Evolutionary conservation across 495 filamentous ascomycete genomes (phyloP).

Genomic region (Penicillium canariense): DNA sequence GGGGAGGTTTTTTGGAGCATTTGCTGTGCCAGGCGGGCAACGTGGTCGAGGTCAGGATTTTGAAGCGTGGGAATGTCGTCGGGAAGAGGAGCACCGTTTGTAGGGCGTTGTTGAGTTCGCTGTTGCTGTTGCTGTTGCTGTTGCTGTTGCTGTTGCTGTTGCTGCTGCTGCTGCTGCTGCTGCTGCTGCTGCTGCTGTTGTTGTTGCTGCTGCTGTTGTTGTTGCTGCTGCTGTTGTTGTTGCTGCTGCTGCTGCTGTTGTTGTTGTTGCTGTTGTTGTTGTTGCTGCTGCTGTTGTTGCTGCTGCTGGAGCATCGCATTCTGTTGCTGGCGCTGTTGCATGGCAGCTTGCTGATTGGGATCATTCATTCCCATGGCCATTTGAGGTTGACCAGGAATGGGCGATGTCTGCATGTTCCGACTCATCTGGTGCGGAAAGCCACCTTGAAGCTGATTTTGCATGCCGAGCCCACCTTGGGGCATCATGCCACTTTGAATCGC

Average conservation of each 20-base stretch:
- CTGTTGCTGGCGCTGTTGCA: constrained; percentile 35
- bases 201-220: constrained; percentile 38
- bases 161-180: constrained; percentile 26
- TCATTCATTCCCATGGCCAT: constrained; percentile 48
- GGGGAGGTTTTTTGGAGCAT: constrained; percentile 38
- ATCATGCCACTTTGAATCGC: constrained; percentile 46
- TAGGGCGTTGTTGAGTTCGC: constrained; percentile 37
- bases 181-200: constrained; percentile 28
- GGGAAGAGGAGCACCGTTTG: constrained; percentile 24
- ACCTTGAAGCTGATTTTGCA: constrained; percentile 39
- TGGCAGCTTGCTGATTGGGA: constrained; percentile 38
- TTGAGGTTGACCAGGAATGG: constrained; percentile 43
- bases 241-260: constrained; percentile 31
- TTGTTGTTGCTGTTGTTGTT: constrained; percentile 30
- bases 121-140: constrained; percentile 29
- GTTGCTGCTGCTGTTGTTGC: constrained; percentile 39
- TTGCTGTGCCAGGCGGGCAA: constrained; percentile 41
- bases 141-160: constrained; percentile 36
- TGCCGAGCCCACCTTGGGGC: constrained; percentile 36
- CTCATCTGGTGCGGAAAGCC: constrained; percentile 54
- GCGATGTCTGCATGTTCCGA: constrained; percentile 52
- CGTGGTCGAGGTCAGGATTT: constrained; percentile 41
- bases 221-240: constrained; percentile 22
- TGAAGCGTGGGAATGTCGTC: constrained; percentile 42
- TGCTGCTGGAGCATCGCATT: constrained; percentile 30